Evolutionary conservation across 2,329 filamentous ascomycete genomes (phyloP).

Genomic region (Pestalotiopsis sp.): DNA sequence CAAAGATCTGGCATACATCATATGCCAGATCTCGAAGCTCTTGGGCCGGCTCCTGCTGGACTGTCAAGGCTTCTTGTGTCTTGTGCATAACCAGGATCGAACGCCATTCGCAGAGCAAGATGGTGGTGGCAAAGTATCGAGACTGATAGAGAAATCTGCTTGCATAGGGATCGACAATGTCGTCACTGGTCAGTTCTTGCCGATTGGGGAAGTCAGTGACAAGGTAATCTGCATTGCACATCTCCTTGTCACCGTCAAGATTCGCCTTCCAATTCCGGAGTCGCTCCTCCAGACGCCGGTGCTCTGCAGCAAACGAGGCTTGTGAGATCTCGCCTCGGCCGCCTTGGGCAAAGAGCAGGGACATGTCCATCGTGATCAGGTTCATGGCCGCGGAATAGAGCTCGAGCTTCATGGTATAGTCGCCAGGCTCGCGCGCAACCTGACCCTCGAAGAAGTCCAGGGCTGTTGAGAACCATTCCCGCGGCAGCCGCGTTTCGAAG

Average conservation of each 20-base stretch:
- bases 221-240: conserved; percentile 62
- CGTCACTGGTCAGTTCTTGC: conserved; percentile 53
- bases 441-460: conserved; percentile 64
- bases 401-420: conserved; percentile 67
- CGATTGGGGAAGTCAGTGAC: conserved; percentile 63
- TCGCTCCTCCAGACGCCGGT: conserved; percentile 49
- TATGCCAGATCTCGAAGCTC: conserved; percentile 65
- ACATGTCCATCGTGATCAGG: conserved; percentile 77
- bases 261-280: conserved; percentile 52
- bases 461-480: conserved; percentile 74
- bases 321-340: conserved; percentile 63
- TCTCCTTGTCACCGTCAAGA: conserved; percentile 52
- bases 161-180: conserved; percentile 74
- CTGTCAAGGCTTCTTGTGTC: conserved; percentile 64
- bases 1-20: conserved; percentile 74
- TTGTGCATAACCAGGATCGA: conserved; percentile 79
- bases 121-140: conserved; percentile 72
- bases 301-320: conserved; percentile 65
- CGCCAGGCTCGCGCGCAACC: conserved; percentile 57
- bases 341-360: conserved; percentile 71
- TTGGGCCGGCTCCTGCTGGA: conserved; percentile 48
- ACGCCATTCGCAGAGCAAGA: conserved; percentile 74
- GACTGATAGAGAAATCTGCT: conserved; percentile 69
- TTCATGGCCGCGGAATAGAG: conserved; percentile 66
- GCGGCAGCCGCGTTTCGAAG: conserved; percentile 69